These are phyloP conservation scores for Phaeosphaeria sp. DNA, from an alignment of 2,329 filamentous ascomycete species.

Conservation along the genomic window DNA sequence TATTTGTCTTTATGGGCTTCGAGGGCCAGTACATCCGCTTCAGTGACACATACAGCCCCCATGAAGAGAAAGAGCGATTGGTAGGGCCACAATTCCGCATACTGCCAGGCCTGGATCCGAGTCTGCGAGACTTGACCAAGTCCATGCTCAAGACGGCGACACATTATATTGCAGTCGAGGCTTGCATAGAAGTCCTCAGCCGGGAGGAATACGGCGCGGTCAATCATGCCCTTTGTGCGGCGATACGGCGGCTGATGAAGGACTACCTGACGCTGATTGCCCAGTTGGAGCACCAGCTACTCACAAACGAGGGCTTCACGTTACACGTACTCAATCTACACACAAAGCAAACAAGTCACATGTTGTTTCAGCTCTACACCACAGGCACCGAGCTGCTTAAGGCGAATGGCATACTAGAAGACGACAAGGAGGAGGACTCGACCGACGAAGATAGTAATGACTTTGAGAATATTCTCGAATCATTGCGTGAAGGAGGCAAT, in stretches of 20 bases:
- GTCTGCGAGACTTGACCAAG: conserved; percentile 81
- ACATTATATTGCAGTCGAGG: conserved; percentile 88
- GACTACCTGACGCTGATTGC: conserved; percentile 93
- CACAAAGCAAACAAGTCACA: conserved; percentile 86
- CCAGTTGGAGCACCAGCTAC: conserved; percentile 89
- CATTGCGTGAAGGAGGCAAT: conserved; percentile 84
- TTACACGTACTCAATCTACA: conserved; percentile 93
- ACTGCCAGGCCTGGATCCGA: conserved; percentile 84
- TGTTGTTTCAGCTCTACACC: conserved; percentile 88
- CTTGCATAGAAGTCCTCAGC: conserved; percentile 93
- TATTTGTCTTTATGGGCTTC: conserved; percentile 97
- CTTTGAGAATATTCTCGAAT: conserved; percentile 91
- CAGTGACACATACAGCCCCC: conserved; percentile 79
- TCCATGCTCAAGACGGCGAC: conserved; percentile 95
- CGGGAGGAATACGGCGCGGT: conserved; percentile 91
- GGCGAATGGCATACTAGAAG: conserved; percentile 85
- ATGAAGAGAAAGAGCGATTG: conserved; percentile 84
- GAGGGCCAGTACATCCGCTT: conserved; percentile 98
- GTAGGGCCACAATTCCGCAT: conserved; percentile 83
- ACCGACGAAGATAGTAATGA: conserved; percentile 79
- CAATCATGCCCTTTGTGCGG: conserved; percentile 95
- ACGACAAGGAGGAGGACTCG: conserved; percentile 68
- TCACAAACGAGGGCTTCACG: conserved; percentile 88
- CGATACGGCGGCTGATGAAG: conserved; percentile 86
- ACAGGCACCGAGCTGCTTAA: conserved; percentile 80